Evolutionary conservation across 345 rosid species (phyloP).

Genomic region (Salix udensis): DNA sequence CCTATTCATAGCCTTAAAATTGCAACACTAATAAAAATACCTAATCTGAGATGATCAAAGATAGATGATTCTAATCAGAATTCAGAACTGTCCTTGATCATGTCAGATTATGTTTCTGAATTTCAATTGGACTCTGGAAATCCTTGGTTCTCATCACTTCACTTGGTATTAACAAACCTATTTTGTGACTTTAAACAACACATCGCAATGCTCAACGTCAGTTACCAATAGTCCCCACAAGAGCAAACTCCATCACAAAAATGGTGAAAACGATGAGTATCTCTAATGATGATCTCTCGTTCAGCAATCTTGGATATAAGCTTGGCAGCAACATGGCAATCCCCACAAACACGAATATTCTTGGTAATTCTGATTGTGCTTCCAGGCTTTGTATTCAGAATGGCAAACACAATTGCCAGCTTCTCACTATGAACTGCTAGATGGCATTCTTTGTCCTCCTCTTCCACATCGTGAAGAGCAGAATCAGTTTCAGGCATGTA

Average conservation of each 20-base stretch:
- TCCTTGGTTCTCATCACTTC: too few species aligned
- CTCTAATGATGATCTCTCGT: constrained; percentile 58
- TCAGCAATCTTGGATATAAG: constrained; percentile 55
- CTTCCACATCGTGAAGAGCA: constrained; percentile 77
- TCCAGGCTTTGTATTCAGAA: constrained; percentile 43
- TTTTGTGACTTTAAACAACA: background rate
- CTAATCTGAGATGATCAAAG: too few species aligned
- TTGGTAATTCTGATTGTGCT: constrained; percentile 60
- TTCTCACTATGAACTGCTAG: constrained; percentile 77
- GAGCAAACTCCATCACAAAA: constrained; percentile 58
- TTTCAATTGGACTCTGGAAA: too few species aligned
- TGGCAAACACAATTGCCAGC: constrained; percentile 64
- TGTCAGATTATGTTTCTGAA: too few species aligned
- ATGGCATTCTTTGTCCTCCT: constrained; percentile 74
- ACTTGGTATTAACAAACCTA: background rate
- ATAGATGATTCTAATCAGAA: too few species aligned
- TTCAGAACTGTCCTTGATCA: too few species aligned
- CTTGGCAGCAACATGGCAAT: constrained; percentile 72
- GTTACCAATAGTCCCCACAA: constrained; percentile 71
- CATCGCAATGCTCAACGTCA: background rate
- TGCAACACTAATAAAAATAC: too few species aligned
- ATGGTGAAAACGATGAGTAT: constrained; percentile 63
- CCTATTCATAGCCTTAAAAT: too few species aligned
- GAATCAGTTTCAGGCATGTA: constrained; percentile 59
- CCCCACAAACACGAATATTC: constrained; percentile 71